Conservation (phyloP, 805 yeast genomes). For the Ogataea philodendri region DNA sequence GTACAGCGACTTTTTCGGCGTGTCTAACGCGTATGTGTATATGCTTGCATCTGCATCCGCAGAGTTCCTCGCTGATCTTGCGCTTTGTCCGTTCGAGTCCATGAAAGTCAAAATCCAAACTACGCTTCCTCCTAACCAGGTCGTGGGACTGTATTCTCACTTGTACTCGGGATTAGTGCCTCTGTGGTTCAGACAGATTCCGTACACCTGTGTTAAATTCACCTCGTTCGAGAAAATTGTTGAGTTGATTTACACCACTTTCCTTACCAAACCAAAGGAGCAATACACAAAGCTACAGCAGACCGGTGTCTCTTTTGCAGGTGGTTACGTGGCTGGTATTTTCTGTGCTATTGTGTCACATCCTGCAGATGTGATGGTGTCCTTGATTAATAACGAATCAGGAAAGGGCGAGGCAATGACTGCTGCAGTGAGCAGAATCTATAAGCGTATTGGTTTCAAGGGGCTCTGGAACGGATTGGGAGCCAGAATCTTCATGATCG, state of each 20-base stretch:
- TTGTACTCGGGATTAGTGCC: slow-evolving; percentile 89
- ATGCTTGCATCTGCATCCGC: slow-evolving; percentile 90
- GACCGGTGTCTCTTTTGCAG: slow-evolving; percentile 91
- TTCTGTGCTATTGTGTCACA: slow-evolving; percentile 94
- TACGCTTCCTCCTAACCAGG: slow-evolving; percentile 78
- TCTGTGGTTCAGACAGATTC: slow-evolving; percentile 94
- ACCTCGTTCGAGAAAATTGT: slow-evolving; percentile 93
- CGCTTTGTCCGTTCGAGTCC: slow-evolving; percentile 92
- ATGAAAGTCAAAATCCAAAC: slow-evolving; percentile 94
- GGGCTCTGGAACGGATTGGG: slow-evolving; percentile 96
- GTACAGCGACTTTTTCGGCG: slow-evolving; percentile 67
- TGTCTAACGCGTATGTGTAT: slow-evolving; percentile 68
- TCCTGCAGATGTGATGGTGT: slow-evolving; percentile 99
- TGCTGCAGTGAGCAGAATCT: slow-evolving; percentile 69
- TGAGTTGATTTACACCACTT: slow-evolving; percentile 63
- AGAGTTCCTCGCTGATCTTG: slow-evolving; percentile 87
- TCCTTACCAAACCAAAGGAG: slow-evolving; percentile 66
- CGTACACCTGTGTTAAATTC: slow-evolving; percentile 98
- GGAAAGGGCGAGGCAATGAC: slow-evolving; percentile 63
- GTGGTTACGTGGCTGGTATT: slow-evolving; percentile 97
- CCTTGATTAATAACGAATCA: slow-evolving; percentile 79
- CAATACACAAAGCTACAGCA: slow-evolving; percentile 74
- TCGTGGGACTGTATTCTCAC: slow-evolving; percentile 56
- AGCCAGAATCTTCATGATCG: slow-evolving; percentile 94
- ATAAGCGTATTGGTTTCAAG: slow-evolving; percentile 75